Evolutionary conservation across 345 rosid genomes (phyloP).

Genomic region (Eucalyptus grandis): DNA sequence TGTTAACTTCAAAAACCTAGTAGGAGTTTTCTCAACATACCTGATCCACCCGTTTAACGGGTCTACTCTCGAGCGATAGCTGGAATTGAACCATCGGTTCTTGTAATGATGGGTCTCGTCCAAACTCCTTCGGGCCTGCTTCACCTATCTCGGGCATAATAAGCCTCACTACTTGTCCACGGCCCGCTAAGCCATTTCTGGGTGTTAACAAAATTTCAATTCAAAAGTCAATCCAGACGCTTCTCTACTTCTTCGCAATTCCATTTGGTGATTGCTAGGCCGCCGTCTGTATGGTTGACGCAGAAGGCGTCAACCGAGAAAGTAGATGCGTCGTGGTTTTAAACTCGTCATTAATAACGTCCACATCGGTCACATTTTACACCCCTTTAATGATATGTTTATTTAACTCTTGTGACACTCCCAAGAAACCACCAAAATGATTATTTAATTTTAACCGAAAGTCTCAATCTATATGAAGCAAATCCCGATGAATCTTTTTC

Average conservation of each 20-base stretch:
- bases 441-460: not conserved
- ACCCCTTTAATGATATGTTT: not conserved
- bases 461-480: not conserved
- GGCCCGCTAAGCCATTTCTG: no score
- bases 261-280: not conserved
- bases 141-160: no score
- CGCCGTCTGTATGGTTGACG: not conserved
- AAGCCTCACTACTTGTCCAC: no score
- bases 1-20: no score
- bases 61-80: no score
- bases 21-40: no score
- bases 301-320: not conserved
- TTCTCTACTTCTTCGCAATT: not conserved
- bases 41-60: no score
- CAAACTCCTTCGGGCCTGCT: no score
- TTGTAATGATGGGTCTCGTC: no score
- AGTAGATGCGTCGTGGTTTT: not conserved
- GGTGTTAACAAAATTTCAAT: not conserved
- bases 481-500: not conserved
- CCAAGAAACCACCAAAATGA: not conserved
- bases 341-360: not conserved
- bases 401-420: not conserved
- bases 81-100: no score
- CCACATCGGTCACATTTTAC: not conserved
- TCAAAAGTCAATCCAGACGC: not conserved